Conservation (phyloP, 2,329 filamentous ascomycete species). For the Coniella vitis region DNA sequence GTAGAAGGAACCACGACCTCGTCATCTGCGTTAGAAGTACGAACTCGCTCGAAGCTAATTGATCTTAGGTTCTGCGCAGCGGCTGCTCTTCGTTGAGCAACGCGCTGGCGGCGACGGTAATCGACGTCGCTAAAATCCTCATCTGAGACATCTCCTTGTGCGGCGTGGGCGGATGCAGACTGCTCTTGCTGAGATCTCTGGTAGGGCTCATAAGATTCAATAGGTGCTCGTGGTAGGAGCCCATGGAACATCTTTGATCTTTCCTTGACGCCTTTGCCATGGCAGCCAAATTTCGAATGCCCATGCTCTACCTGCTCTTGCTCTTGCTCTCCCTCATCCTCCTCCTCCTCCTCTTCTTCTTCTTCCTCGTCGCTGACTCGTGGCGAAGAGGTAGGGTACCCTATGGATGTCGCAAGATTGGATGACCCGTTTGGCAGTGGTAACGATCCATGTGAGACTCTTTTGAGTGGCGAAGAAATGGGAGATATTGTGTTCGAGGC, state of each 20-base stretch:
- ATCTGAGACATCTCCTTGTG: constrained; percentile 17
- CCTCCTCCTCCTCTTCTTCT: neutral
- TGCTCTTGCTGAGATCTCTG: neutral
- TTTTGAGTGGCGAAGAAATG: constrained; percentile 44
- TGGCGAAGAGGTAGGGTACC: constrained; percentile 9
- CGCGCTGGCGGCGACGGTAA: constrained; percentile 29
- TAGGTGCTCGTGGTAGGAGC: neutral
- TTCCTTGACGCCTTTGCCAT: neutral
- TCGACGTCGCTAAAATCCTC: constrained; percentile 31
- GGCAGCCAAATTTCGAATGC: constrained; percentile 14
- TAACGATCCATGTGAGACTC: constrained; percentile 40
- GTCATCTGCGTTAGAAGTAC: constrained; percentile 19
- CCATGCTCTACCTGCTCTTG: neutral
- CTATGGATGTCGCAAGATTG: constrained; percentile 28
- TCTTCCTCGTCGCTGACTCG: constrained; percentile 17
- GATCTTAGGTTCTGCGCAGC: constrained; percentile 34
- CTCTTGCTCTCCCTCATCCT: neutral
- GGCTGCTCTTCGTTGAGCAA: constrained; percentile 31
- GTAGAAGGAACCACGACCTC: constrained; percentile 29
- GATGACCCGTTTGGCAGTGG: constrained; percentile 35
- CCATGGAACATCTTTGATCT: neutral
- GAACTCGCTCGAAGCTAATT: constrained; percentile 30
- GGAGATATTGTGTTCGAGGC: constrained; percentile 38
- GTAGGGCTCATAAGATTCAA: constrained; percentile 1
- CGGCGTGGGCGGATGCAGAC: neutral